Base-by-base conservation (phyloP, 2,329 filamentous ascomycete species). In the Harringtonia aguacate region DNA sequence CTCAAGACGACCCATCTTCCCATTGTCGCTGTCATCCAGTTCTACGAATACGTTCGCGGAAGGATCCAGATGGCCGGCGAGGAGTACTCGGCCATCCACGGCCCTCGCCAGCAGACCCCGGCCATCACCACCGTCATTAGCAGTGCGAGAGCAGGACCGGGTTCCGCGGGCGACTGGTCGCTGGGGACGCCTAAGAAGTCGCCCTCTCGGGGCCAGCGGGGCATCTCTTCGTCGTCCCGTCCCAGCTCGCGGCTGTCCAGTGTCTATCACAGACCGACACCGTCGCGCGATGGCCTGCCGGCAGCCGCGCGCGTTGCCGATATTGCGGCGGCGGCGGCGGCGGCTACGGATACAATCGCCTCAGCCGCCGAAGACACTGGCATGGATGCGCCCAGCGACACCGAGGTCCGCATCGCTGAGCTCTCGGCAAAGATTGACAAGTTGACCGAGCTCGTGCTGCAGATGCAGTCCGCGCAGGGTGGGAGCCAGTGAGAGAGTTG, bases 21-120 rank as follows among this genome's bases (percentile, higher is more conserved):
- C 28, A 77, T 86, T 49, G 81, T 88, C 24, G 75, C 63, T n/a
- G 64, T 70, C 37, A 88, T 89, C 51, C 72, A 75, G 59, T 55
- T 70, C n/a, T 87, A 83, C 58, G 83, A 86, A 61, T 65, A 66
- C 53, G 50, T 75, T 37, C 60, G 61, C 20, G 59, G 60, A 45
- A 65, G 62, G 41, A 53, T 64, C 8, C 53, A 53, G 22, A 48
- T 56, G 13, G 53, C 59, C 13, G 41, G 48, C 39, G 67, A 69
- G 41, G 67, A 68, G 41, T 72, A 66, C 50, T 65, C 64, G 46
- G 67, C 62, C 24, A 73, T 70, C 60, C 68, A 66, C 53, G 75
- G 69, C 4, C 68, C 68, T 0, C 61, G 59, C 8, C 52, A 46
- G 18, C 47, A 38, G 10, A 41, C 46, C 8, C 34, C 46, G 4